A percentile compares a stretch with the other conserved stretches of the same genome.
These are phyloP conservation scores for Eragrostis curvula DNA, from an alignment of 176 grass and related monocot species.

Conservation along the genomic window DNA sequence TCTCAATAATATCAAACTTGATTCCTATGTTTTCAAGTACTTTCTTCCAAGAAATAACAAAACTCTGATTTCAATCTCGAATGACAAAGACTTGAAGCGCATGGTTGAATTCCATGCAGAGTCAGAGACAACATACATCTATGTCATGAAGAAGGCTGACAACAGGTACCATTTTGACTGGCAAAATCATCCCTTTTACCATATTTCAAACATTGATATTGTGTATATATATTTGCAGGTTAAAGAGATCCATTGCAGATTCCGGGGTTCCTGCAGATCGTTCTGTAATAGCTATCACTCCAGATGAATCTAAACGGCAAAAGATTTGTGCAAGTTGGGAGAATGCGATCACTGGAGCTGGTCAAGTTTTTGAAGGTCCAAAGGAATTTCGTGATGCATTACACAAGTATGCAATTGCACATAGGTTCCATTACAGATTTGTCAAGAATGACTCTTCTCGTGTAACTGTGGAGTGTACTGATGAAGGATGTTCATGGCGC, in stretches of 20 bases:
- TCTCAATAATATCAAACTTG: conserved; percentile 62
- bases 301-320: conserved; percentile 73
- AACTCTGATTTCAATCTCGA: conserved; percentile 90
- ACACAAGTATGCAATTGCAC: conserved; percentile 91
- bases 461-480: conserved; percentile 84
- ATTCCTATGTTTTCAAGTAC: conserved; percentile 76
- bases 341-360: conserved; percentile 80
- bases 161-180: conserved; percentile 58
- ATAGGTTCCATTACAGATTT: conserved; percentile 92
- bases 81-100: conserved; percentile 87
- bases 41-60: conserved; percentile 91
- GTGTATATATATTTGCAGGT: conserved; percentile 47
- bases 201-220: too few relatives aligned
- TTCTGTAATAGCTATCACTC: conserved; percentile 44
- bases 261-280: conserved; percentile 52
- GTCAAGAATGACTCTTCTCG: conserved; percentile 89
- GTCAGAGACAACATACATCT: conserved; percentile 80
- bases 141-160: conserved; percentile 83
- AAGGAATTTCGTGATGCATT: conserved; percentile 91
- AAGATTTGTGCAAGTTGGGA: conserved; percentile 79
- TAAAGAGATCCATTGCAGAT: conserved; percentile 59
- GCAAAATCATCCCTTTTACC: neutral
- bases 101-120: conserved; percentile 96
- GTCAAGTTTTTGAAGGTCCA: conserved; percentile 85
- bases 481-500: conserved; percentile 80